phyloP scores from a whole-genome alignment of 768 basidiomycete species.

The Auricularia heimuer region DNA sequence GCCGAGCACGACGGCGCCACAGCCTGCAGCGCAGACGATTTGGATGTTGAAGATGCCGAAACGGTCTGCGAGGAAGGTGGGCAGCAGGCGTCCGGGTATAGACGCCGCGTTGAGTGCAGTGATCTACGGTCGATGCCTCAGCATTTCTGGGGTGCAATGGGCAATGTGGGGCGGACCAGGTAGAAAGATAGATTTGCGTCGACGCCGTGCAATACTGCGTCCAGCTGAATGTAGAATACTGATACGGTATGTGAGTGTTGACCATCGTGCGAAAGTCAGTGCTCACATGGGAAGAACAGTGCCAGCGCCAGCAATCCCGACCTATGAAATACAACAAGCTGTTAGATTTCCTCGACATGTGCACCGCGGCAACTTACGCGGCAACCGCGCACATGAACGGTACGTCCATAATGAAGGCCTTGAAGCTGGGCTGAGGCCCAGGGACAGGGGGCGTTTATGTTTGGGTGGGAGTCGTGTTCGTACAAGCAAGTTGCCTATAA shows the following conservation, averaged over 20 bases:
- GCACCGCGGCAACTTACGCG: not conserved
- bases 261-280: not conserved
- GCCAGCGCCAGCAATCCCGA: conserved; percentile 12
- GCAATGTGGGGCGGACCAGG: conserved; percentile 1
- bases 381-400: conserved; percentile 6
- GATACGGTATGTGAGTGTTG: not conserved
- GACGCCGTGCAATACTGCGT: conserved; percentile 7
- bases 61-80: conserved; percentile 31
- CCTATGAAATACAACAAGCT: not conserved
- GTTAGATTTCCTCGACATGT: not conserved
- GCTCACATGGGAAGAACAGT: conserved; percentile 3
- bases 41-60: conserved; percentile 38
- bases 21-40: conserved; percentile 31
- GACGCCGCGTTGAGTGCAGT: conserved; percentile 29
- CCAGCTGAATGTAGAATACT: conserved; percentile 13
- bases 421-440: not conserved
- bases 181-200: conserved; percentile 10
- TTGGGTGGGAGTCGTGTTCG: conserved; percentile 29
- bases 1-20: conserved; percentile 20
- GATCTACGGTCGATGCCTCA: conserved; percentile 16
- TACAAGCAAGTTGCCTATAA: conserved; percentile 23
- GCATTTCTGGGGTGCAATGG: not conserved
- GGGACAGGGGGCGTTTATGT: not conserved
- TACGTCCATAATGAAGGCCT: conserved; percentile 6
- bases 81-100: conserved; percentile 30